These are phyloP conservation scores for Artemisia annua DNA, from an alignment of 129 eudicot genomes.

Conservation along the genomic window DNA sequence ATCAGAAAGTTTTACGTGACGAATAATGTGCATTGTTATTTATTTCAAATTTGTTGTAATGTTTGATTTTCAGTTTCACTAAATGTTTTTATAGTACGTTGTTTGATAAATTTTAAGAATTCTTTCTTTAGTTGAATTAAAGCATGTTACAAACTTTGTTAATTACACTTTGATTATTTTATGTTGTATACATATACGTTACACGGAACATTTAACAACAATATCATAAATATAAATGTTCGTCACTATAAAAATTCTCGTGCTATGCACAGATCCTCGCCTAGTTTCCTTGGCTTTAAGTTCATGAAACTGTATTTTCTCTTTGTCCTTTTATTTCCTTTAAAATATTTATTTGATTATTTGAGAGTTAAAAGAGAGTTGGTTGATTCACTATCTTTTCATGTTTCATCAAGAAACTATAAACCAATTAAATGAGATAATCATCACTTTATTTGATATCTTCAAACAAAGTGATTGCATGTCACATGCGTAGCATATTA, in stretches of 20 bases:
- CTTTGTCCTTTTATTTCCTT: neutral
- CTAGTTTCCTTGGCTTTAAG: neutral
- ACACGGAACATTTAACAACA: too few relatives aligned
- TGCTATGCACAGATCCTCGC: neutral
- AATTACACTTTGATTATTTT: too few relatives aligned
- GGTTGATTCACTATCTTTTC: slow-evolving; percentile 37
- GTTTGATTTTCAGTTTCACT: too few relatives aligned
- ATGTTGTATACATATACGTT: too few relatives aligned
- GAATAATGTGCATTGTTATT: too few relatives aligned
- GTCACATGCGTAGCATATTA: neutral
- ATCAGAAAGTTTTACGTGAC: too few relatives aligned
- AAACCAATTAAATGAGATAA: neutral
- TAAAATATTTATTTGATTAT: neutral
- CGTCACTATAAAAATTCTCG: neutral
- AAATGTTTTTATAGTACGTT: too few relatives aligned
- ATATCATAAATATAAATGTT: neutral
- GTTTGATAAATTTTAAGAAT: too few relatives aligned
- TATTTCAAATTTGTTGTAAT: too few relatives aligned
- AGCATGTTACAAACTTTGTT: too few relatives aligned
- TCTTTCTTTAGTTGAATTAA: too few relatives aligned
- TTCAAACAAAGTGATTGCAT: neutral
- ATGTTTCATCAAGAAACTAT: too few relatives aligned
- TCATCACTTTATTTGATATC: neutral
- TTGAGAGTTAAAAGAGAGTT: slow-evolving; percentile 25
- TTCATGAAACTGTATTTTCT: slow-evolving; percentile 20